Base-by-base conservation (phyloP, 805 yeast genomes). In the Maudiozyma serrabonitensis region DNA sequence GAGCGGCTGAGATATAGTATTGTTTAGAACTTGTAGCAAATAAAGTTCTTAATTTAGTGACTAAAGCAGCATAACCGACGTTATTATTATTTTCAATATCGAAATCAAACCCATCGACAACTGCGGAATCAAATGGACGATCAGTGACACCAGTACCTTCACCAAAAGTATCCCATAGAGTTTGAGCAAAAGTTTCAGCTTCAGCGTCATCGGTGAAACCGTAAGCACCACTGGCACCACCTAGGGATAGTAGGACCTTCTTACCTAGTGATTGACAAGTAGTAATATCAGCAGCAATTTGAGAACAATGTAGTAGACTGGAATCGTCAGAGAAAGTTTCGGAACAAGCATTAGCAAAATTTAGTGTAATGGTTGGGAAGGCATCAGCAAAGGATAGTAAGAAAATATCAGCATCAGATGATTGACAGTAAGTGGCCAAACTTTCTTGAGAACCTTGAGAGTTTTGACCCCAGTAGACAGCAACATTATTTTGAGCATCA, bases 21-120 rank as follows among this genome's bases (percentile, higher is more conserved):
- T 68, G 58, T 67, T 81, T 84, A 43, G 84, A 72, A 34, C 80
- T 70, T 40, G 72, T 68, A 11, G 72, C 79, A 56, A 75, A 80
- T 41, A 69, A 65, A 49, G 72, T 50, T 82, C 95, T 55, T 61
- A 71, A 44, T 56, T 75, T 71, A 41, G 66, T 71, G 13, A 79
- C 85, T 47, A 84, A 65, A 15, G 82, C 77, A 37, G 79, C 76
- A 60, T 82, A 84, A n/a, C 95, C 96, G 1, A 72, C 69, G 46
- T 75, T 73, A 50, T 73, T 66, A 52, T 73, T 73, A 62, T 79
- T 76, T 67, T 91, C 98, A 58, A 87, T 80, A 67, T 91, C 98
- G 54, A 90, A 81, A 67, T 91, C 98, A 64, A 89, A 90, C 16
- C 98, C 98, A 67, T 91, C 97, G 43, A 91, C 73, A 23, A 82